Evolutionary conservation across 176 grass and related monocot species (phyloP).

Genomic region (Aechmea fasciata): DNA sequence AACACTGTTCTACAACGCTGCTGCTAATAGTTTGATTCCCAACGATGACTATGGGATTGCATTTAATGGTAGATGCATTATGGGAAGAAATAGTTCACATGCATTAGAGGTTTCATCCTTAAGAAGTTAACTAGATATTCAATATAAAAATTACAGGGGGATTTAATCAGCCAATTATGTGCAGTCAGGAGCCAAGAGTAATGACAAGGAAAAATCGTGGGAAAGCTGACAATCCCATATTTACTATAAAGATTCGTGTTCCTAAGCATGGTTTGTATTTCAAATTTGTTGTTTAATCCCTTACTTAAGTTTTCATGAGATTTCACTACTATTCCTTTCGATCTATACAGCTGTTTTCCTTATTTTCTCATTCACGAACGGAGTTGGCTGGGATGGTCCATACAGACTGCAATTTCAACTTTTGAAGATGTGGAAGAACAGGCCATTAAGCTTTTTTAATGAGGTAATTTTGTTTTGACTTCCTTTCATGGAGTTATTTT

Average conservation of each 20-base stretch:
- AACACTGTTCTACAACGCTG: constrained; percentile 90
- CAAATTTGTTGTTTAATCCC: background rate
- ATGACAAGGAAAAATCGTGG: constrained; percentile 75
- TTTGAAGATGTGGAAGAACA: constrained; percentile 58
- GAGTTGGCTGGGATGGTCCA: constrained; percentile 64
- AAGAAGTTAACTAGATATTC: background rate
- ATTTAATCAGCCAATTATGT: constrained; percentile 99
- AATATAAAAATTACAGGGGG: constrained; percentile 38
- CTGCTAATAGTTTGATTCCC: constrained; percentile 35
- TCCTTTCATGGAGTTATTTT: background rate
- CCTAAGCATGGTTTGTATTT: constrained; percentile 54
- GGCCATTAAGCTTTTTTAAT: constrained; percentile 75
- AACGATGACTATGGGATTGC: constrained; percentile 67
- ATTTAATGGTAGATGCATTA: constrained; percentile 49
- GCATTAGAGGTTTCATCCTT: background rate
- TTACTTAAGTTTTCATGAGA: background rate
- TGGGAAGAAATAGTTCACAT: background rate
- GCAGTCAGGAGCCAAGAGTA: constrained; percentile 73
- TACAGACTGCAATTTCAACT: constrained; percentile 76
- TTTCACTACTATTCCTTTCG: background rate
- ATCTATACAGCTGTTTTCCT: constrained; percentile 53
- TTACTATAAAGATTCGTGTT: constrained; percentile 69
- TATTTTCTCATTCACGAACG: constrained; percentile 95
- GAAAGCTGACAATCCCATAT: constrained; percentile 63
- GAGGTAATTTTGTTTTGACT: constrained; percentile 21